A percentile compares a stretch with the other conserved stretches of the same genome.
Conservation (phyloP, 768 basidiomycete genomes). For the Termitomyces sp. region DNA sequence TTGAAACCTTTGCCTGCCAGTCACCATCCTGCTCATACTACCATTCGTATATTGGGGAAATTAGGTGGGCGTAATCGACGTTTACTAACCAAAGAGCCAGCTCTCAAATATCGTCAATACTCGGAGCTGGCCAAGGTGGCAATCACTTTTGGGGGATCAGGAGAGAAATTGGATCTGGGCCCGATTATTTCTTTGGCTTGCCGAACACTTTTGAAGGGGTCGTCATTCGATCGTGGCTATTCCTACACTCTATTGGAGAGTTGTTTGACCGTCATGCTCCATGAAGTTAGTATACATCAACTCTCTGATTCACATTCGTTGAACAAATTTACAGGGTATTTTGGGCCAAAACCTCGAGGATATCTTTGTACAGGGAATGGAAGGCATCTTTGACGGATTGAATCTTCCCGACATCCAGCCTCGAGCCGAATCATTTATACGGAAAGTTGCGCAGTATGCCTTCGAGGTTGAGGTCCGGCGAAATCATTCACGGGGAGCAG, state of each 20-base stretch:
- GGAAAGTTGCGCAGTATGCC: slow-evolving; percentile 64
- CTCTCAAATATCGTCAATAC: slow-evolving; percentile 66
- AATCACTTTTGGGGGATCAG: slow-evolving; percentile 70
- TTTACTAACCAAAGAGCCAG: slow-evolving; percentile 76
- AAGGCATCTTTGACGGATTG: slow-evolving; percentile 77
- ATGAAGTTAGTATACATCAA: slow-evolving; percentile 54
- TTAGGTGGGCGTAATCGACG: slow-evolving; percentile 92
- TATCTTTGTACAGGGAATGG: slow-evolving; percentile 64
- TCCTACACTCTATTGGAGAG: slow-evolving; percentile 72
- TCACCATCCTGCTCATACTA: slow-evolving; percentile 89
- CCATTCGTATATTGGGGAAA: slow-evolving; percentile 95
- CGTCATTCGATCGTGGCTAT: slow-evolving; percentile 47
- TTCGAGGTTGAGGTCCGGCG: slow-evolving; percentile 75
- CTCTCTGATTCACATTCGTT: slow-evolving; percentile 2
- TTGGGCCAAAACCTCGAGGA: slow-evolving; percentile 71
- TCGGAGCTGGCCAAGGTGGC: slow-evolving; percentile 68
- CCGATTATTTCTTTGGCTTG: slow-evolving; percentile 65
- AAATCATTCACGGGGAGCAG: slow-evolving; percentile 48
- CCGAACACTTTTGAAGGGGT: slow-evolving; percentile 52
- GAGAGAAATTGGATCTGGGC: slow-evolving; percentile 61
- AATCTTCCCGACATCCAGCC: slow-evolving; percentile 66
- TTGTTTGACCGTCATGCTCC: slow-evolving; percentile 64
- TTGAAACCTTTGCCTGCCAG: slow-evolving; percentile 86
- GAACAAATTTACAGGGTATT: slow-evolving; percentile 49
- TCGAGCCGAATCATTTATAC: slow-evolving; percentile 67